Evolutionary conservation across 179 eudicot genomes (phyloP).

Genomic region (Vitellaria paradoxa): DNA sequence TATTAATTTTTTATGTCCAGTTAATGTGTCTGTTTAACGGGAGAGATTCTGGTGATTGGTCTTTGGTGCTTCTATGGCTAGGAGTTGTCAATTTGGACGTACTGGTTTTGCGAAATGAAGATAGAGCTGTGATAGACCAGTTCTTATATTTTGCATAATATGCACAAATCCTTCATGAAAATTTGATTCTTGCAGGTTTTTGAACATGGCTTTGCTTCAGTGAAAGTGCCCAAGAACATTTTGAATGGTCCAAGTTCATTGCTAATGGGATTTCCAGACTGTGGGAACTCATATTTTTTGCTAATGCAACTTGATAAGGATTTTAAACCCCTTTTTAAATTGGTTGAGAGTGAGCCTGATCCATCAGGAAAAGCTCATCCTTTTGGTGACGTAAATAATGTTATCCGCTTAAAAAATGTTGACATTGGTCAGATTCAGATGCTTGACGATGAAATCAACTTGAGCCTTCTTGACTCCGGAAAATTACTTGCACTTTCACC

Average conservation of each 20-base stretch:
- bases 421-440: constrained; percentile 72
- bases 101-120: not conserved
- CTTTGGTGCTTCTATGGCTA: not conserved
- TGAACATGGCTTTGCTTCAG: constrained; percentile 68
- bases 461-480: constrained; percentile 67
- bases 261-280: constrained; percentile 90
- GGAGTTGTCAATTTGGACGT: not conserved
- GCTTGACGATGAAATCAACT: constrained; percentile 79
- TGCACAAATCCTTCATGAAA: not conserved
- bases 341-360: constrained; percentile 67
- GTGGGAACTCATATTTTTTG: constrained; percentile 80
- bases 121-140: too few species aligned
- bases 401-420: constrained; percentile 55
- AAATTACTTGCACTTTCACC: constrained; percentile 44
- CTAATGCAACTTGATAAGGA: constrained; percentile 86
- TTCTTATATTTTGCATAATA: not conserved
- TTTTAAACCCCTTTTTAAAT: constrained; percentile 65
- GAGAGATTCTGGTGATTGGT: not conserved
- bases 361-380: constrained; percentile 49
- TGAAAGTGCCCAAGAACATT: constrained; percentile 65
- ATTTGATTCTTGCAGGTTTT: constrained; percentile 57
- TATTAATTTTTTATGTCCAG: not conserved
- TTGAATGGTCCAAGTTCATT: constrained; percentile 61
- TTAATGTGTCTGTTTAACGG: not conserved
- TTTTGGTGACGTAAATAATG: constrained; percentile 39